Conservation (phyloP, 106 monocot species). For the Narthecium ossifragum region DNA sequence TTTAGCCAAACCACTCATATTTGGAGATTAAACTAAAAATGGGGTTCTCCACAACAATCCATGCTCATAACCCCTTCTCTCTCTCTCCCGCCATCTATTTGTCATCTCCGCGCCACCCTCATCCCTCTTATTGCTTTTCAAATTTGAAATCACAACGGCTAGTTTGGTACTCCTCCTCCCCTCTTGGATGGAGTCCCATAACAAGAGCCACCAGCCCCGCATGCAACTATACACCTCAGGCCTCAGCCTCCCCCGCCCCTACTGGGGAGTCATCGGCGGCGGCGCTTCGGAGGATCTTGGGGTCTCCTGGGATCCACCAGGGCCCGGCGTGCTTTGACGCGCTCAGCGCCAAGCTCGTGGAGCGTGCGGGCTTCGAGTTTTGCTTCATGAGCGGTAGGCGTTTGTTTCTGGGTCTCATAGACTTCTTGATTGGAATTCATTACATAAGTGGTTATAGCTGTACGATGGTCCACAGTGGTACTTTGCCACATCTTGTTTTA, state of each 20-base stretch:
- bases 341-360: conserved; percentile 84
- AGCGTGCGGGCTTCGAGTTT: conserved; percentile 69
- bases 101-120: neutral
- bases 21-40: neutral
- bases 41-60: neutral
- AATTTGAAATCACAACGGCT: conserved; percentile 4
- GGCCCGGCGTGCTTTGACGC: conserved; percentile 91
- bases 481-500: too few relatives aligned
- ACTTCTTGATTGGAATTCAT: too few relatives aligned
- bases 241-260: too few relatives aligned
- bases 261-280: conserved; percentile 34
- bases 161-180: neutral
- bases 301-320: conserved; percentile 75
- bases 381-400: conserved; percentile 89
- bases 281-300: conserved; percentile 63
- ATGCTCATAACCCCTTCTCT: too few relatives aligned
- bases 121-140: neutral
- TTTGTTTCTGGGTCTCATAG: conserved; percentile 26
- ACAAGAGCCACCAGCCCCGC: neutral
- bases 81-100: neutral
- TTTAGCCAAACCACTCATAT: neutral
- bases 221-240: too few relatives aligned
- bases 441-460: too few relatives aligned
- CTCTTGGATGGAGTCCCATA: neutral
- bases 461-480: too few relatives aligned